Percentiles rank a stretch among this genome's conserved stretches.
These are phyloP conservation scores for Neovahlkampfia damariscottae DNA, from an alignment of 78 protist genomes.

Conservation along the genomic window DNA sequence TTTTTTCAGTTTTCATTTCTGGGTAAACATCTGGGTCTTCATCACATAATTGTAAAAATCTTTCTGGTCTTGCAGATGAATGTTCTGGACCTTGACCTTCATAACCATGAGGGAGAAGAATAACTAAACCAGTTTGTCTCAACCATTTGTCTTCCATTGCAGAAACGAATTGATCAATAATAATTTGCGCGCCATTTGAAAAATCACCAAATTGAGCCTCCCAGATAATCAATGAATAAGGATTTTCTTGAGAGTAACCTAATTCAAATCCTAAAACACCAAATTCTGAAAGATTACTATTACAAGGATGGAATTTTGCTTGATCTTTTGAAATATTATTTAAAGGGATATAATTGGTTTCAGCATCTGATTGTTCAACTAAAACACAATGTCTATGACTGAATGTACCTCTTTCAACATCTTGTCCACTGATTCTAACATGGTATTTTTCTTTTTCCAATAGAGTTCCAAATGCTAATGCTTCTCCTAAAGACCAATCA, in stretches of 20 bases:
- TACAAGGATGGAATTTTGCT: constrained; percentile 39
- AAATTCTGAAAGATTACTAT: constrained; percentile 66
- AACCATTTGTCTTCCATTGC: constrained; percentile 85
- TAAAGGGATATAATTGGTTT: constrained; percentile 26
- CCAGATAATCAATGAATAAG: constrained; percentile 80
- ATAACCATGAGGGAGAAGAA: constrained; percentile 92
- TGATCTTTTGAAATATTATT: constrained; percentile 18
- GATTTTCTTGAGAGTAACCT: constrained; percentile 72
- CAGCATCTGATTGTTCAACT: constrained; percentile 65
- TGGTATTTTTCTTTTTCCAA: constrained; percentile 62
- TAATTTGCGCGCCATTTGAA: constrained; percentile 84
- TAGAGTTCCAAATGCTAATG: constrained; percentile 62
- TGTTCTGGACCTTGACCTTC: constrained; percentile 98
- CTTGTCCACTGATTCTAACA: constrained; percentile 82
- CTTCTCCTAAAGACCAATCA: constrained; percentile 74
- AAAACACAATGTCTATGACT: constrained; percentile 89
- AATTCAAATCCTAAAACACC: constrained; percentile 87
- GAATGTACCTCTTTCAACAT: constrained; percentile 95
- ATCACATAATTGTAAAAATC: constrained; percentile 56
- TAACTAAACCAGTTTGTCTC: constrained; percentile 60
- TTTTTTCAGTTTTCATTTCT: neutral
- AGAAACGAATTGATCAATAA: constrained; percentile 83
- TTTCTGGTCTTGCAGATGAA: constrained; percentile 79
- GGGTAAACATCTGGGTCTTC: constrained; percentile 25
- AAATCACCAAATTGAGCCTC: constrained; percentile 96